Conservation (phyloP, 768 basidiomycete species). For the Russula lepida region DNA sequence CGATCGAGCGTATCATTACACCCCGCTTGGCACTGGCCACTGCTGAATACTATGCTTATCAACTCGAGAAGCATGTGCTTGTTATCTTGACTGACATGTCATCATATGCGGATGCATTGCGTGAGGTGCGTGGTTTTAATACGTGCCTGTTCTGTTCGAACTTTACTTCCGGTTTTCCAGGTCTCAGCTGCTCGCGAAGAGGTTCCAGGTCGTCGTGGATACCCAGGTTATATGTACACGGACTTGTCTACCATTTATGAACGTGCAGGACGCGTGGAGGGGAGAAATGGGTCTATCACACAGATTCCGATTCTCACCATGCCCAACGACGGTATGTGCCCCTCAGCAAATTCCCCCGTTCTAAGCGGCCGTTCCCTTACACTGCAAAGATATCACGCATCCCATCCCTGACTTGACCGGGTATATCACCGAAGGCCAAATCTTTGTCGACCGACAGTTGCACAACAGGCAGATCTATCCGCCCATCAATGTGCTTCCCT, state of each 20-base stretch:
- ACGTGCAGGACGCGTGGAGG: constrained; percentile 95
- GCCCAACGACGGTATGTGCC: constrained; percentile 89
- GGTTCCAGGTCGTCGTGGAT: constrained; percentile 98
- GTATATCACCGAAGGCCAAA: constrained; percentile 99
- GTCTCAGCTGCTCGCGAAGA: constrained; percentile 99
- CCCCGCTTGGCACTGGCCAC: constrained; percentile 97
- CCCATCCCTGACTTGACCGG: constrained; percentile 99
- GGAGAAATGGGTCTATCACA: constrained; percentile 97
- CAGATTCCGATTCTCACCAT: constrained; percentile 99
- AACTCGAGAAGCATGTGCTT: constrained; percentile 98
- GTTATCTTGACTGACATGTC: constrained; percentile 99
- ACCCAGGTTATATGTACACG: constrained; percentile 98
- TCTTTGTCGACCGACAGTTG: constrained; percentile 95
- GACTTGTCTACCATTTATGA: constrained; percentile 99
- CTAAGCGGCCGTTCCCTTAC: constrained; percentile 1
- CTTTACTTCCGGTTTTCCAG: constrained; percentile 29
- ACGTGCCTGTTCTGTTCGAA: constrained; percentile 10
- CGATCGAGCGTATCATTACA: constrained; percentile 99
- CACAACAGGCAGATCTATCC: constrained; percentile 98
- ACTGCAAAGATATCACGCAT: constrained; percentile 87
- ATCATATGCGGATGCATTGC: constrained; percentile 92
- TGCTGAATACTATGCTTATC: constrained; percentile 99
- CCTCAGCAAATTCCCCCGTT: constrained; percentile 8
- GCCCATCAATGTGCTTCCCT: constrained; percentile 98
- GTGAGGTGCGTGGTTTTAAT: constrained; percentile 55